Percentiles rank a stretch among this genome's conserved stretches.
Evolutionary conservation across 495 filamentous ascomycete species (phyloP).

Genomic region (Daldinia vernicosa): DNA sequence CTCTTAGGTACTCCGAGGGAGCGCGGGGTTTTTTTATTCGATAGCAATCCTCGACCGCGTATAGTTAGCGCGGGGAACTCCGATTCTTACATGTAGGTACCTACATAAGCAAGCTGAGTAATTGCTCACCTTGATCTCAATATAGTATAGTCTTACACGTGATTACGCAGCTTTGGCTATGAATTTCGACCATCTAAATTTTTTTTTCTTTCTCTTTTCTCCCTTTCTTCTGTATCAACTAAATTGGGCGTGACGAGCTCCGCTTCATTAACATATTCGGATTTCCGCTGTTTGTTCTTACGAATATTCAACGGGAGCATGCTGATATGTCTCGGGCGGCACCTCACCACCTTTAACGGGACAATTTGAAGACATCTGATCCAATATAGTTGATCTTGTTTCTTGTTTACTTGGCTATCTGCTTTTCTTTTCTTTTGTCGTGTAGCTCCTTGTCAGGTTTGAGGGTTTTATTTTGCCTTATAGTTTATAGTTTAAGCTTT

Average conservation of each 20-base stretch:
- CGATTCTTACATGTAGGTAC: too few species aligned
- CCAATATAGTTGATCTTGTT: constrained; percentile 54
- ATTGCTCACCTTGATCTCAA: neutral
- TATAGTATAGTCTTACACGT: constrained; percentile 25
- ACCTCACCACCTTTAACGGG: constrained; percentile 64
- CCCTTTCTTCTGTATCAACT: constrained; percentile 62
- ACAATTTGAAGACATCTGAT: constrained; percentile 68
- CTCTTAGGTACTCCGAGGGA: constrained; percentile 25
- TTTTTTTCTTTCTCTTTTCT: constrained; percentile 34
- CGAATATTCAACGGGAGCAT: constrained; percentile 50
- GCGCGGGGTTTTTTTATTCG: constrained; percentile 30
- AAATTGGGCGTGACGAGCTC: constrained; percentile 66
- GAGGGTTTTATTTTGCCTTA: neutral
- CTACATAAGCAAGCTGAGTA: too few species aligned
- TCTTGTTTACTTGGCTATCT: constrained; percentile 15
- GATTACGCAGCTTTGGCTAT: constrained; percentile 14
- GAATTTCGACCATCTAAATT: constrained; percentile 11
- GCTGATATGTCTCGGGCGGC: constrained; percentile 66
- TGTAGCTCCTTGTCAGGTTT: neutral
- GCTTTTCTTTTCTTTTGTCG: constrained; percentile 15
- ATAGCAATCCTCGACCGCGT: neutral
- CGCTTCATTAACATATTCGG: constrained; percentile 53
- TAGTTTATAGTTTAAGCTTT: neutral
- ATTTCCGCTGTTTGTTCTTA: constrained; percentile 46
- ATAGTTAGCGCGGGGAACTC: constrained; percentile 26